Evolutionary conservation across 345 rosid species (phyloP), one percentile per base, ranked within the genome.

Genomic region (Ceriops decandra): DNA sequence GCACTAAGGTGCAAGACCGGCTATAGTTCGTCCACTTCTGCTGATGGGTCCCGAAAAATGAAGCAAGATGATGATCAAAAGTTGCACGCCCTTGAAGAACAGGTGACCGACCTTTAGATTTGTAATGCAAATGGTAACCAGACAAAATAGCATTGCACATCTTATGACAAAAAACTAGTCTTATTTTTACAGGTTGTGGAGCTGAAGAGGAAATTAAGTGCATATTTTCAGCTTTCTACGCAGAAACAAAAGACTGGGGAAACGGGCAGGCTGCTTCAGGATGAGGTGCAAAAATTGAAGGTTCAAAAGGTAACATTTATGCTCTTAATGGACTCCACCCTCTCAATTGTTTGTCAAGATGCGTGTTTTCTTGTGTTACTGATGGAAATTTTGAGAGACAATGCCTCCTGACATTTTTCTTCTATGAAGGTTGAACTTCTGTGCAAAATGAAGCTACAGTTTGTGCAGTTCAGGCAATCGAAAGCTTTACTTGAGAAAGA

Each of bases 401-500:
- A 0, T 11, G 15, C 46, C 46, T 38, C 26, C 28, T 54, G 59
- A 56, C 30, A 22, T 27, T 9, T 46, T 19, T 56, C 7, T 19
- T 31, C 24, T 32, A 1, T 16, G 19, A 24, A 76, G 79, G 79
- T 76, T 57, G 75, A 76, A 61, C 70, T 76, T 20, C 54, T 66
- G 27, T 76, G 79, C 72, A 76, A 76, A 70, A 71, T 66, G 22
- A 76, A 71, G 72, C 62, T 76, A 35, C 75, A 76, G 9, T 76
- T 69, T 19, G 75, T 76, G 42, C 79, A 76, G 21, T 76, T 66
- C 65, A 76, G 79, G 68, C 62, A 70, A 26, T 71, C 74, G 31
- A 76, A 67, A 68, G 72, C 79, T 76, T 76, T 65, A 32, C 53
- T 76, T 35, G 79, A 76, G 54, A 76, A 67, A 62, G 72, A 76